Evolutionary conservation across 805 yeast genomes (phyloP).

Genomic region (Komagataella pseudopastoris): DNA sequence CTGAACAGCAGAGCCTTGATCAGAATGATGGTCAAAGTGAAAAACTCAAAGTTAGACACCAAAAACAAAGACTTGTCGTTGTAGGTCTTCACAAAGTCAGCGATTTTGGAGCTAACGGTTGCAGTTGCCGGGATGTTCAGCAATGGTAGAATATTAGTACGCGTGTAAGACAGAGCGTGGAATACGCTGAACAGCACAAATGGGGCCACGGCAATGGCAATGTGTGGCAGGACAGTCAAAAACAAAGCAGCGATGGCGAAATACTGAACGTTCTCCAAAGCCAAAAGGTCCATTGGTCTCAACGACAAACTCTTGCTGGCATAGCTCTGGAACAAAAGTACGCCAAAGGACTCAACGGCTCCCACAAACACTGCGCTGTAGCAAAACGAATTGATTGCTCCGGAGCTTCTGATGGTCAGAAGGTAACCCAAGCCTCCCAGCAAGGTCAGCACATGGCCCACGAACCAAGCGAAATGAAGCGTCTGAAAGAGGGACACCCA

Average conservation of each 20-base stretch:
- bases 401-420: slow-evolving; percentile 17
- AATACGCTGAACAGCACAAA: slow-evolving; percentile 67
- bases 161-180: slow-evolving; percentile 65
- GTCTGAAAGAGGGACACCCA: slow-evolving; percentile 17
- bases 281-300: slow-evolving; percentile 18
- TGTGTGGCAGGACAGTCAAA: slow-evolving; percentile 44
- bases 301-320: slow-evolving; percentile 16
- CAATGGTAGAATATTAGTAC: slow-evolving; percentile 54
- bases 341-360: slow-evolving; percentile 60
- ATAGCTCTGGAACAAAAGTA: slow-evolving; percentile 54
- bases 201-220: slow-evolving; percentile 53
- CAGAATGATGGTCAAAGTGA: slow-evolving; percentile 12
- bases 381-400: slow-evolving; percentile 26
- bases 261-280: slow-evolving; percentile 68
- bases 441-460: slow-evolving; percentile 39
- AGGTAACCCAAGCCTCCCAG: slow-evolving; percentile 24
- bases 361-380: slow-evolving; percentile 52
- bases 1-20: slow-evolving; percentile 37
- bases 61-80: slow-evolving; percentile 45
- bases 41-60: slow-evolving; percentile 44
- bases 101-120: not conserved
- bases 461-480: slow-evolving; percentile 69
- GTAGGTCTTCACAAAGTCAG: slow-evolving; percentile 30
- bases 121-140: slow-evolving; percentile 19
- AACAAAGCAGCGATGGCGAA: slow-evolving; percentile 40